Evolutionary conservation across 352 stramenopile genomes (phyloP).

Genomic region (Chrysophaeum taylorii): DNA sequence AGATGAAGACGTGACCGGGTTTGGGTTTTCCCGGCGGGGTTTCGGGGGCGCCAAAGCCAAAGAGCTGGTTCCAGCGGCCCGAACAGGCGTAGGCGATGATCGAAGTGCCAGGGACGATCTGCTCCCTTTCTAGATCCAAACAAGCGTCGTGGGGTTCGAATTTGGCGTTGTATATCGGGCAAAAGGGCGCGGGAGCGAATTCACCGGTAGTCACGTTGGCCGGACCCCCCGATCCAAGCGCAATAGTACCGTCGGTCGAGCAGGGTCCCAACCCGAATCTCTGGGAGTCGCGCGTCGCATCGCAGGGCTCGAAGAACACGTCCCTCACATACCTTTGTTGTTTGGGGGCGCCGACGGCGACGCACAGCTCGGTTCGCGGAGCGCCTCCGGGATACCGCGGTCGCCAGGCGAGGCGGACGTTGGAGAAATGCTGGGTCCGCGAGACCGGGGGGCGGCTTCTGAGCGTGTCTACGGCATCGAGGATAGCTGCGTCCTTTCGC

Average conservation of each 20-base stretch:
- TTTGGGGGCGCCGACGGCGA: background rate
- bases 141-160: background rate
- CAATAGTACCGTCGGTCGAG: background rate
- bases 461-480: conserved; percentile 47
- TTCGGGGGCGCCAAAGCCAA: conserved; percentile 19
- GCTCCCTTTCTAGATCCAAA: conserved; percentile 23
- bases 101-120: conserved; percentile 16
- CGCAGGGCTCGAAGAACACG: background rate
- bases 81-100: conserved; percentile 25
- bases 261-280: conserved; percentile 8
- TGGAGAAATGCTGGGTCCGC: background rate
- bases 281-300: background rate
- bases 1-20: background rate
- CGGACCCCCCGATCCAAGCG: background rate
- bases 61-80: conserved; percentile 31
- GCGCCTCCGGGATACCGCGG: background rate
- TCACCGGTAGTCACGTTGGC: background rate
- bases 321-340: background rate
- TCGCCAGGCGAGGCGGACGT: background rate
- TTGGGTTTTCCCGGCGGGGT: background rate
- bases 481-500: conserved; percentile 41
- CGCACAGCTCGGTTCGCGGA: background rate
- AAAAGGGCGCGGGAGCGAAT: conserved; percentile 17
- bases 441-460: background rate
- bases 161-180: conserved; percentile 21